Conservation (phyloP, 2,329 filamentous ascomycete genomes). For the Fusarium sacchari region DNA sequence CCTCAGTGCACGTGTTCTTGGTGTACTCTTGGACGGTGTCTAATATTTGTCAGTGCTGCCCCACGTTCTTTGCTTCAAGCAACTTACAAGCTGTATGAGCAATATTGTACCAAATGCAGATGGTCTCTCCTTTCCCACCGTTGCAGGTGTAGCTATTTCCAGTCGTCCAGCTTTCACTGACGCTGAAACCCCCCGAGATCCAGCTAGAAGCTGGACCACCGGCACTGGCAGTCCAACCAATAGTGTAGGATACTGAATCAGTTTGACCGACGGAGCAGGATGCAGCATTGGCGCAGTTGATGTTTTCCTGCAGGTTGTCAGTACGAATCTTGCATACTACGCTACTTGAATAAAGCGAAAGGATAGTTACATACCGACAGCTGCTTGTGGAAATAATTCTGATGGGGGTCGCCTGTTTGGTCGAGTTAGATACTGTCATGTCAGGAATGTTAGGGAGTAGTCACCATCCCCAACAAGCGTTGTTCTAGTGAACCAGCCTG, state of each 20-base stretch:
- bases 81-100: not conserved
- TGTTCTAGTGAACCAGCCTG: not conserved
- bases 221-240: not conserved
- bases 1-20: not conserved
- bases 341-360: not conserved
- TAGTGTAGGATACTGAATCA: not conserved
- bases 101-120: not conserved
- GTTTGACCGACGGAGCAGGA: not conserved
- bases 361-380: not conserved
- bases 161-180: not conserved
- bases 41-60: not conserved
- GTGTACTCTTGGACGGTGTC: not conserved
- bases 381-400: not conserved
- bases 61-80: not conserved
- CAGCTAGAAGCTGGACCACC: not conserved
- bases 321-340: not conserved
- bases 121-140: not conserved
- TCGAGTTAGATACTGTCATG: not conserved
- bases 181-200: not conserved
- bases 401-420: not conserved
- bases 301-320: not conserved
- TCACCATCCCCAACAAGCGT: not conserved
- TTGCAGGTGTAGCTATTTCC: not conserved
- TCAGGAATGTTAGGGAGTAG: not conserved
- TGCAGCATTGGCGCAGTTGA: not conserved